These are phyloP conservation scores for Fusarium liriodendri DNA, from an alignment of 2,329 filamentous ascomycete genomes.

Conservation along the genomic window DNA sequence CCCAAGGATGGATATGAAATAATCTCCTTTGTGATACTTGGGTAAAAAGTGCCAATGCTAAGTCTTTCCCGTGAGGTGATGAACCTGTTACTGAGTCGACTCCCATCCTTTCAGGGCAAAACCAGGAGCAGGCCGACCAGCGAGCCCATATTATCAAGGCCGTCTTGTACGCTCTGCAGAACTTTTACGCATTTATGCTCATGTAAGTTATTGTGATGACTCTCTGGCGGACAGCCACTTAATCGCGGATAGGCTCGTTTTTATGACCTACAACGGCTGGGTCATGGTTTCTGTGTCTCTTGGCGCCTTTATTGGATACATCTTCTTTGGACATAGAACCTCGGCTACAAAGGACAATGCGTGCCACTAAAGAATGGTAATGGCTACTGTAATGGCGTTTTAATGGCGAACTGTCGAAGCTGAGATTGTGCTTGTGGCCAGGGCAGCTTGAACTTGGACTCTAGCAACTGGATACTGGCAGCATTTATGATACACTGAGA, in stretches of 20 bases:
- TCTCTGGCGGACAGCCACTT: neutral
- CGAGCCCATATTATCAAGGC: slow-evolving; percentile 84
- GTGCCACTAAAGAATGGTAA: slow-evolving; percentile 77
- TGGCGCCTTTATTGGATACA: slow-evolving; percentile 89
- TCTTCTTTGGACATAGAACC: slow-evolving; percentile 79
- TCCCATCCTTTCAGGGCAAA: slow-evolving; percentile 79
- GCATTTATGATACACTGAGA: neutral
- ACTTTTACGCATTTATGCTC: slow-evolving; percentile 99
- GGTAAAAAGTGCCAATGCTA: slow-evolving; percentile 45
- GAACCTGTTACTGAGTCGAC: slow-evolving; percentile 70
- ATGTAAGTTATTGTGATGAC: slow-evolving; percentile 74
- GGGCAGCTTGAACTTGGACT: neutral
- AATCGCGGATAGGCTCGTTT: slow-evolving; percentile 78
- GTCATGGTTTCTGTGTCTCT: slow-evolving; percentile 93
- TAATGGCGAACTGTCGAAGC: neutral
- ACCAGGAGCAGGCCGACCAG: slow-evolving; percentile 69
- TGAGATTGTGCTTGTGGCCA: neutral
- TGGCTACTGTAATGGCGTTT: neutral
- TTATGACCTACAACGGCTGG: slow-evolving; percentile 99
- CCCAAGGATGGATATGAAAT: slow-evolving; percentile 22
- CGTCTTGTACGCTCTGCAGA: slow-evolving; percentile 87
- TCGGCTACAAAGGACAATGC: slow-evolving; percentile 86
- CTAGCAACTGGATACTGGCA: neutral
- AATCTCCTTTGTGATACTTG: slow-evolving; percentile 16
- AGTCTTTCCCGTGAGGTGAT: slow-evolving; percentile 45